Conservation (phyloP, 495 filamentous ascomycete species). For the Amniculicola lignicola region DNA sequence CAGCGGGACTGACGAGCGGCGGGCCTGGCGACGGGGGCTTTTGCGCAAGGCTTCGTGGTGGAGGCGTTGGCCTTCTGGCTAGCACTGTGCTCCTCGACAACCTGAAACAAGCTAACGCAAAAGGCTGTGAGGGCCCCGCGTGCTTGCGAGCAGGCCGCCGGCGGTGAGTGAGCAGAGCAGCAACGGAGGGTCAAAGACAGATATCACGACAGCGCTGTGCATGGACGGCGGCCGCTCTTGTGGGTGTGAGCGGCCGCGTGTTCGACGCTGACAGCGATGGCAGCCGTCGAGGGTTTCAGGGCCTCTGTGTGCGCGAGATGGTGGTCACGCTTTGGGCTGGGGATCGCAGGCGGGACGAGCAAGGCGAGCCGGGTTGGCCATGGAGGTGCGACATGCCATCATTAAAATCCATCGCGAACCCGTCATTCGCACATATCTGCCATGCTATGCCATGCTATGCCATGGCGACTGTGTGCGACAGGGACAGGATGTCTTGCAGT, state of each 20-base stretch:
- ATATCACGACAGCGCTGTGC: not conserved
- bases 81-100: slow-evolving; percentile 4
- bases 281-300: not conserved
- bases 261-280: not conserved
- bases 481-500: too few relatives aligned
- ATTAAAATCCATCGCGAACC: not conserved
- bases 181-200: not conserved
- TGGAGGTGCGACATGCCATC: not conserved
- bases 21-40: not conserved
- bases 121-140: not conserved
- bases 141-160: not conserved
- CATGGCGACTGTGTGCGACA: slow-evolving; percentile 9
- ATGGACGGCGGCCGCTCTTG: not conserved
- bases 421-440: not conserved
- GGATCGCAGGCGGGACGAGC: slow-evolving; percentile 7
- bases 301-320: not conserved
- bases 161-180: slow-evolving; percentile 9
- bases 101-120: slow-evolving; percentile 23
- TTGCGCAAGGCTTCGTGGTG: not conserved
- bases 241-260: not conserved
- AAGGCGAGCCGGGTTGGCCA: not conserved
- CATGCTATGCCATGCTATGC: slow-evolving; percentile 13
- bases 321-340: slow-evolving; percentile 3
- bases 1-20: not conserved
- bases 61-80: slow-evolving; percentile 18